Conservation (phyloP, 768 basidiomycete species). For the Punctularia strigosozonata region DNA sequence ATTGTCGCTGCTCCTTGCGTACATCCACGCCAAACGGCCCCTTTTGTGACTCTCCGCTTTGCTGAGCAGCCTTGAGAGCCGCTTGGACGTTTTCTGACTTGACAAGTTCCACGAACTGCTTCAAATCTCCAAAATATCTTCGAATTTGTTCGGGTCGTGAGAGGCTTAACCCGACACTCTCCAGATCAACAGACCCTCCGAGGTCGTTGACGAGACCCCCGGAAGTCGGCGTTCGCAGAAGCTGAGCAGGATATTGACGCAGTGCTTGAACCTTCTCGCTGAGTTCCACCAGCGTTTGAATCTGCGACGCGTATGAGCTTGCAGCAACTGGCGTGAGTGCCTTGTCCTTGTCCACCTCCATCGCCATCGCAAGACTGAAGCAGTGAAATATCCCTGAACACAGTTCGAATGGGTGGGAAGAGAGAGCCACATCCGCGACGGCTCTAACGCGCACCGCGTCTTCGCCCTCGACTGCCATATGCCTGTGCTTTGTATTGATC, state of each 20-base stretch:
- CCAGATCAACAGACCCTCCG: slow-evolving; percentile 17
- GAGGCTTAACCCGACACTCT: slow-evolving; percentile 12
- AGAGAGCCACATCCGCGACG: no score
- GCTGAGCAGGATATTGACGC: slow-evolving; percentile 32
- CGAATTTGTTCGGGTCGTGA: slow-evolving; percentile 8
- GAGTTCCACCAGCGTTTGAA: no score
- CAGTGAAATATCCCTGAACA: no score
- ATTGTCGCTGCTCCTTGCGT: slow-evolving; percentile 41
- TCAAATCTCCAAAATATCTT: slow-evolving; percentile 35
- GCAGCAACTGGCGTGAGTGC: no score
- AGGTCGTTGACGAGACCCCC: slow-evolving; percentile 13
- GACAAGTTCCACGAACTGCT: slow-evolving; percentile 33
- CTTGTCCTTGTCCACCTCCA: no score
- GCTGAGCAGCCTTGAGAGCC: slow-evolving; percentile 40
- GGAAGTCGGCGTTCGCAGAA: slow-evolving; percentile 27
- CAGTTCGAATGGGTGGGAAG: no score
- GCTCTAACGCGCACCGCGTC: no score
- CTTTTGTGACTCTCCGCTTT: slow-evolving; percentile 42
- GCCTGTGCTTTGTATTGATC: no score
- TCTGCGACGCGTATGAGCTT: no score
- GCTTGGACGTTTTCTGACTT: slow-evolving; percentile 43
- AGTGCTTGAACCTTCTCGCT: slow-evolving; percentile 30
- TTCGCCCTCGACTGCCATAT: no score
- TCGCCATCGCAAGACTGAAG: no score
- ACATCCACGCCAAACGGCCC: slow-evolving; percentile 33